phyloP scores from a whole-genome alignment of 2,329 filamentous ascomycete genomes.

The Trichoderma sp. region DNA sequence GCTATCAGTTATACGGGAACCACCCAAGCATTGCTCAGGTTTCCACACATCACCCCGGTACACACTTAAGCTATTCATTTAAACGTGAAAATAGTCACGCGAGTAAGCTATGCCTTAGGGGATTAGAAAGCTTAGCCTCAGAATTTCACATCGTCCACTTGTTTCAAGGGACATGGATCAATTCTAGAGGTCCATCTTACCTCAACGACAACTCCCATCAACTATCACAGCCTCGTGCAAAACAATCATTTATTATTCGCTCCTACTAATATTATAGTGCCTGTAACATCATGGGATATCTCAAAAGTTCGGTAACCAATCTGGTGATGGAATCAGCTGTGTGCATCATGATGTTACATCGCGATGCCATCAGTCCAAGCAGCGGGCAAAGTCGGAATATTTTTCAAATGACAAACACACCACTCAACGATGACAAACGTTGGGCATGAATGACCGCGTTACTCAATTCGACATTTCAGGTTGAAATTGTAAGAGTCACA shows the following conservation, averaged over 20 bases:
- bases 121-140: background rate
- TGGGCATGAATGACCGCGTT: background rate
- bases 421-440: background rate
- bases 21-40: background rate
- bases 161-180: background rate
- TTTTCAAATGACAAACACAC: background rate
- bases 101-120: background rate
- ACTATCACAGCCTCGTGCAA: background rate
- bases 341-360: background rate
- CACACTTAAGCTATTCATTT: background rate
- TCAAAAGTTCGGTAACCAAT: background rate
- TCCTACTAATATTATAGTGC: background rate
- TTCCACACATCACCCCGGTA: background rate
- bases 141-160: background rate
- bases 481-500: background rate
- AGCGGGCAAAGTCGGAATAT: background rate
- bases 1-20: background rate
- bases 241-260: background rate
- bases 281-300: background rate
- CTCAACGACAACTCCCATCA: background rate
- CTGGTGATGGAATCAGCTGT: slow-evolving; percentile 10
- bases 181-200: background rate
- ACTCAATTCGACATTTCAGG: background rate
- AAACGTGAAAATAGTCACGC: background rate
- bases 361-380: background rate